Evolutionary conservation across 345 rosid genomes (phyloP).

Genomic region (Noccaea bulbosa): DNA sequence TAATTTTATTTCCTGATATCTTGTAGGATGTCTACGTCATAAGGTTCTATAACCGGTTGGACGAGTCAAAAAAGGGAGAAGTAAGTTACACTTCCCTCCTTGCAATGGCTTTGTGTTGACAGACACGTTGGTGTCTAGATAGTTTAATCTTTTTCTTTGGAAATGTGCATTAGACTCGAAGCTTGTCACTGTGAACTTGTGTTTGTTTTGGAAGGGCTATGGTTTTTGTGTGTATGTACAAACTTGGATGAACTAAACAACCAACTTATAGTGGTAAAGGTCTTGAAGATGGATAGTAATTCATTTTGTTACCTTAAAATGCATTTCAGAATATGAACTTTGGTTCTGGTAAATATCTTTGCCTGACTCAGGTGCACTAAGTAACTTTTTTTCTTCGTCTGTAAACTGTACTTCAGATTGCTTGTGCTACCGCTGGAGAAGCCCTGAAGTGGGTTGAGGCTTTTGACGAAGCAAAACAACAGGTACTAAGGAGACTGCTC

Average conservation of each 20-base stretch:
- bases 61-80: constrained; percentile 88
- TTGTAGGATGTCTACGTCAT: constrained; percentile 79
- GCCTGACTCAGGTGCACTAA: constrained; percentile 15
- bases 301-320: constrained; percentile 11
- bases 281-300: constrained; percentile 1
- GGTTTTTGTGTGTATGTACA: not conserved
- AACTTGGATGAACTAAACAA: constrained; percentile 12
- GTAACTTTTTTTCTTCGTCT: constrained; percentile 28
- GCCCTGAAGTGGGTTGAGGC: constrained; percentile 91
- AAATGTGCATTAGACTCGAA: constrained; percentile 16
- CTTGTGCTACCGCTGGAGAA: constrained; percentile 91
- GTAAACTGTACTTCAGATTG: constrained; percentile 65
- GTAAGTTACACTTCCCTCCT: constrained; percentile 54
- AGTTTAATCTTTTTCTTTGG: constrained; percentile 10
- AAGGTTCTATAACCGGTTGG: constrained; percentile 76
- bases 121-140: not conserved
- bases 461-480: constrained; percentile 94
- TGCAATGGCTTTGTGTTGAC: constrained; percentile 3
- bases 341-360: constrained; percentile 20
- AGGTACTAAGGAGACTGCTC: constrained; percentile 54
- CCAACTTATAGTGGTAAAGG: constrained; percentile 2
- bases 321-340: not conserved
- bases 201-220: not conserved
- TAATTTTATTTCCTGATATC: constrained; percentile 27
- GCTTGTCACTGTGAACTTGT: constrained; percentile 18